Evolutionary conservation across 352 stramenopile genomes (phyloP).

Genomic region (Phytophthora idaei): DNA sequence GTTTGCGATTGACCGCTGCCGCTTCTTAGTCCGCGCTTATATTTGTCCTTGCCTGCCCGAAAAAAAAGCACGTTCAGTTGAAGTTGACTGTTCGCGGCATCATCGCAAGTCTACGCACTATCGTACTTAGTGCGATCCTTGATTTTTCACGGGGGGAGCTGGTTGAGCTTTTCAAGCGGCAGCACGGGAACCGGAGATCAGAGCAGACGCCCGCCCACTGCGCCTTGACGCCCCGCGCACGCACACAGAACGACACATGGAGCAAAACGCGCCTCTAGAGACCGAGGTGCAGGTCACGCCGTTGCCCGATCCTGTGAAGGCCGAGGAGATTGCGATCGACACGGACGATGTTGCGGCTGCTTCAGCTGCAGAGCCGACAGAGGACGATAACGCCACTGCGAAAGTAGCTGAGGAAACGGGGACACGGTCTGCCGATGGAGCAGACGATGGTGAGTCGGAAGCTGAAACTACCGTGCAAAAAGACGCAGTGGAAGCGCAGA

Average conservation of each 20-base stretch:
- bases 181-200: slow-evolving; percentile 2
- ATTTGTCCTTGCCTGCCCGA: not conserved
- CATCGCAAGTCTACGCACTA: not conserved
- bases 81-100: slow-evolving; percentile 9
- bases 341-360: slow-evolving; percentile 2
- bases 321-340: slow-evolving; percentile 3
- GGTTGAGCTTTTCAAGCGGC: slow-evolving; percentile 35
- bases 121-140: slow-evolving; percentile 35
- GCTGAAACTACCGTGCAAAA: not conserved
- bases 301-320: not conserved
- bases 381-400: slow-evolving; percentile 10
- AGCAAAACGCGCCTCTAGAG: slow-evolving; percentile 19
- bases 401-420: slow-evolving; percentile 5
- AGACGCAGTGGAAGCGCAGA: slow-evolving; percentile 12
- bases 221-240: not conserved
- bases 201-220: not conserved
- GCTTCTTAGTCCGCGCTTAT: not conserved
- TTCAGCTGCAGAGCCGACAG: slow-evolving; percentile 1
- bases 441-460: not conserved
- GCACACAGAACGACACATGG: slow-evolving; percentile 24
- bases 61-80: not conserved
- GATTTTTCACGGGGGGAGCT: slow-evolving; percentile 14
- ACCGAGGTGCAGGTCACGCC: slow-evolving; percentile 13
- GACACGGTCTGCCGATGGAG: not conserved
- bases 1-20: no score